phyloP scores from a whole-genome alignment of 306 rosid species.

The Cyamopsis tetragonoloba region DNA sequence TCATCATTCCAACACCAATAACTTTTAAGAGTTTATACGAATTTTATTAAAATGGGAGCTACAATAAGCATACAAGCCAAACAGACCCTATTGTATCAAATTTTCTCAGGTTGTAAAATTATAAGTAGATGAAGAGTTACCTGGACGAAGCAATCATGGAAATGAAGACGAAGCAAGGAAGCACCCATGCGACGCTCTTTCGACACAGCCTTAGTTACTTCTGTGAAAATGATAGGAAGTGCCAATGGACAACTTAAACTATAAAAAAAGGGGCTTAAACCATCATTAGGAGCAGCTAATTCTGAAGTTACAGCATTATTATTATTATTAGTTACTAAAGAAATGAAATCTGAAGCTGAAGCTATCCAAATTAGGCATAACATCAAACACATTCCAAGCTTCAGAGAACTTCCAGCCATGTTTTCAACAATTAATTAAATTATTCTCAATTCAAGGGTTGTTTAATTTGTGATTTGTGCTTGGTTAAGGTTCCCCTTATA shows the following conservation, averaged over 20 bases:
- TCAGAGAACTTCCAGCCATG: conserved; percentile 21
- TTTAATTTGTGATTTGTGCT: too few species aligned
- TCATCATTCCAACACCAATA: not conserved
- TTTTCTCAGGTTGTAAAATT: too few species aligned
- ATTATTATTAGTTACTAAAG: not conserved
- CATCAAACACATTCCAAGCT: not conserved
- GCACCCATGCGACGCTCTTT: conserved; percentile 59
- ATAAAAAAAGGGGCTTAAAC: conserved; percentile 31
- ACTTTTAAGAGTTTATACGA: too few species aligned
- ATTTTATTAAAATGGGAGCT: too few species aligned
- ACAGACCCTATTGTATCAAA: too few species aligned
- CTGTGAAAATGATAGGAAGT: conserved; percentile 24
- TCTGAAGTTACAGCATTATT: not conserved
- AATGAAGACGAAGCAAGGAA: conserved; percentile 63
- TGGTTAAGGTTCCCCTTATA: too few species aligned
- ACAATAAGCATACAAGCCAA: too few species aligned
- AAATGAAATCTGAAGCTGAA: conserved; percentile 27
- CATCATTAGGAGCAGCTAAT: not conserved
- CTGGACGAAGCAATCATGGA: conserved; percentile 66
- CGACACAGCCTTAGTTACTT: conserved; percentile 28
- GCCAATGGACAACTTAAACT: conserved; percentile 34
- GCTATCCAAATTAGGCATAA: conserved; percentile 21
- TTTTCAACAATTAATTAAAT: not conserved
- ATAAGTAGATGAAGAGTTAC: conserved; percentile 35
- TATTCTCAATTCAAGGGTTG: not conserved